Conservation (phyloP, 257 asterid species). For the Datura wrightii region DNA sequence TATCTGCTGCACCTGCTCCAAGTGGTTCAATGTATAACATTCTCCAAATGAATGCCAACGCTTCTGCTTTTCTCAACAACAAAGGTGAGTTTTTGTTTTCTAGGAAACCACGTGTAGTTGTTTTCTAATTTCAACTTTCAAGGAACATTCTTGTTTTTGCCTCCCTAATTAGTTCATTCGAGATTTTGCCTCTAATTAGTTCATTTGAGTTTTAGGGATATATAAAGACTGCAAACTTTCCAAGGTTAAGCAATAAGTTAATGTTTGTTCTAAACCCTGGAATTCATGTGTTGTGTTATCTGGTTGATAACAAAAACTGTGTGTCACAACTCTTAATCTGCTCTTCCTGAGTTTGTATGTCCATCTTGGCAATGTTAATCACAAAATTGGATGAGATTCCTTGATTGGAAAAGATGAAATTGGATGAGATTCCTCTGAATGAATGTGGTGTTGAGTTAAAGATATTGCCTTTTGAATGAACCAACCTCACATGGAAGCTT, state of each 20-base stretch:
- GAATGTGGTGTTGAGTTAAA: background rate
- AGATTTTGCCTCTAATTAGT: background rate
- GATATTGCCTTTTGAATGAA: background rate
- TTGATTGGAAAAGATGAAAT: background rate
- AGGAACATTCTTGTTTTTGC: conserved; percentile 14
- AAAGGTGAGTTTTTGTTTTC: conserved; percentile 22
- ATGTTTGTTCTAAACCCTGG: background rate
- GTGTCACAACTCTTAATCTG: background rate
- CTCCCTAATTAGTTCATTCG: conserved; percentile 22
- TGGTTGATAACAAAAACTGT: conserved; percentile 1
- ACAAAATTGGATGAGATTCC: conserved; percentile 2
- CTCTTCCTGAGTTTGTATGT: background rate
- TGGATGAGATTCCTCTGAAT: conserved; percentile 1
- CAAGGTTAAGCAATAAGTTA: background rate
- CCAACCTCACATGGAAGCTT: background rate
- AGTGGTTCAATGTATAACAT: conserved; percentile 62
- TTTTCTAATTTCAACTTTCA: background rate
- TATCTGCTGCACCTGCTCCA: conserved; percentile 53
- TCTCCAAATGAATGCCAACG: conserved; percentile 48
- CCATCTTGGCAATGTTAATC: conserved; percentile 16
- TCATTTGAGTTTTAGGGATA: conserved; percentile 14
- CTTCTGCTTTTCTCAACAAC: conserved; percentile 51
- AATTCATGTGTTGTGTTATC: background rate
- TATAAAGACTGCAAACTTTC: background rate
- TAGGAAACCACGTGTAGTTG: background rate